Conservation (phyloP, 2,329 filamentous ascomycete genomes). For the Fusarium irregulare region DNA sequence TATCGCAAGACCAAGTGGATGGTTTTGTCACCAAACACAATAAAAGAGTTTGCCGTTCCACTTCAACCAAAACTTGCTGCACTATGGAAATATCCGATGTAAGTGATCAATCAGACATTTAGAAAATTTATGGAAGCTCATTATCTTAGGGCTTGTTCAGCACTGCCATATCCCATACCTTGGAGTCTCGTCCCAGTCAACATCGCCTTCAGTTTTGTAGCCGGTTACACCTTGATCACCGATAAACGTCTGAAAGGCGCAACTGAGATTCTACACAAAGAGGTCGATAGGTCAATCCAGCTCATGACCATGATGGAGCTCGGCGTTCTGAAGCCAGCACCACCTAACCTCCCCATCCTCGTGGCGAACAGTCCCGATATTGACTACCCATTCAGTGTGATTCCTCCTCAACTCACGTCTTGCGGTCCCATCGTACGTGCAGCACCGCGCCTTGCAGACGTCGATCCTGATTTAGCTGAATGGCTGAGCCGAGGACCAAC, state of each 20-base stretch:
- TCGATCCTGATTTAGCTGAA: neutral
- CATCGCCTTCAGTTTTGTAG: neutral
- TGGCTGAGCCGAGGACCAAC: neutral
- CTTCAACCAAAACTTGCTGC: neutral
- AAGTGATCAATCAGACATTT: neutral
- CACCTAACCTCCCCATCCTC: neutral
- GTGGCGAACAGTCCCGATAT: neutral
- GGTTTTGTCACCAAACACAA: neutral
- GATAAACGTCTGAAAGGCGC: neutral
- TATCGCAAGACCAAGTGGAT: neutral
- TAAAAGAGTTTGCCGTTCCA: neutral
- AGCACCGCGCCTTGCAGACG: fast-evolving
- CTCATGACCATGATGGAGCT: slow-evolving; percentile 5
- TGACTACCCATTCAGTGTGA: neutral
- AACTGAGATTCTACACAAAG: fast-evolving
- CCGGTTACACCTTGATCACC: neutral
- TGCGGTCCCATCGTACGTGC: neutral
- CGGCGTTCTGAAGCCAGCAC: neutral
- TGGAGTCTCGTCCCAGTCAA: neutral
- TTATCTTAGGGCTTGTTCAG: neutral
- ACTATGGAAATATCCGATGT: neutral
- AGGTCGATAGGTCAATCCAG: neutral
- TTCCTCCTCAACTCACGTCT: neutral
- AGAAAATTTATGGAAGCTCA: no score
- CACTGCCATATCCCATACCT: neutral